phyloP scores from a whole-genome alignment of 768 basidiomycete genomes.

The Tricholoma terreum region DNA sequence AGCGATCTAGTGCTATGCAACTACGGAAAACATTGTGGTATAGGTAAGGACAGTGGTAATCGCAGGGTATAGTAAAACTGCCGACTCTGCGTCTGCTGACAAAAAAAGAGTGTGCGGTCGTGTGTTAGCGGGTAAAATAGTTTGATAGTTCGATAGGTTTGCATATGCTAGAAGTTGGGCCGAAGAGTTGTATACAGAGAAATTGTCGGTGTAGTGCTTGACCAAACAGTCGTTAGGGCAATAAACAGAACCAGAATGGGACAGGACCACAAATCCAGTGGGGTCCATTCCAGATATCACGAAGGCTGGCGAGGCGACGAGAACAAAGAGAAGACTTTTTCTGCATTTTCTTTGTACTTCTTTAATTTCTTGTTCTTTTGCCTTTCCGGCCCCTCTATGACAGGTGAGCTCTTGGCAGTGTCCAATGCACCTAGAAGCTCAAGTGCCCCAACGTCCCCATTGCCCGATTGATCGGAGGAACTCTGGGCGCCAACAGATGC shows the following conservation, averaged over 20 bases:
- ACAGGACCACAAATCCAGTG: constrained; percentile 7
- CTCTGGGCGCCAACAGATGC: constrained; percentile 70
- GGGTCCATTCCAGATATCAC: constrained; percentile 10
- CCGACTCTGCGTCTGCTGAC: constrained; percentile 6
- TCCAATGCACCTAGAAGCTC: constrained; percentile 13
- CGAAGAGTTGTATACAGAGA: constrained; percentile 15
- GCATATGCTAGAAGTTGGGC: constrained; percentile 15
- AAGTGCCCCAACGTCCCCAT: constrained; percentile 39
- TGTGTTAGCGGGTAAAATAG: constrained; percentile 29
- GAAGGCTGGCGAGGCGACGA: constrained; percentile 59
- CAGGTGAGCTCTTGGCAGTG: constrained; percentile 20
- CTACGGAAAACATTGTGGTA: constrained; percentile 18
- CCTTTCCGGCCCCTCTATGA: constrained; percentile 50
- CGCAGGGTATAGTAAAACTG: constrained; percentile 5
- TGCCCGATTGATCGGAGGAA: constrained; percentile 68
- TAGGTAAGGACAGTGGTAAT: constrained; percentile 19
- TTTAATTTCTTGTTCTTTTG: constrained; percentile 72
- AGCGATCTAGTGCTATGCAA: constrained; percentile 22
- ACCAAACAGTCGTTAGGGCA: not conserved
- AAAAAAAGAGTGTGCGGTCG: constrained; percentile 13
- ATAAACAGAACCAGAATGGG: constrained; percentile 7
- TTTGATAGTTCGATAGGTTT: constrained; percentile 23
- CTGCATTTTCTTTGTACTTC: constrained; percentile 85
- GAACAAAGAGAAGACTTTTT: constrained; percentile 82
- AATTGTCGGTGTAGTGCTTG: not conserved